Percentiles rank a stretch among this genome's conserved stretches.
Evolutionary conservation across 441 rosid species (phyloP).

Genomic region (Biscutella auriculata): DNA sequence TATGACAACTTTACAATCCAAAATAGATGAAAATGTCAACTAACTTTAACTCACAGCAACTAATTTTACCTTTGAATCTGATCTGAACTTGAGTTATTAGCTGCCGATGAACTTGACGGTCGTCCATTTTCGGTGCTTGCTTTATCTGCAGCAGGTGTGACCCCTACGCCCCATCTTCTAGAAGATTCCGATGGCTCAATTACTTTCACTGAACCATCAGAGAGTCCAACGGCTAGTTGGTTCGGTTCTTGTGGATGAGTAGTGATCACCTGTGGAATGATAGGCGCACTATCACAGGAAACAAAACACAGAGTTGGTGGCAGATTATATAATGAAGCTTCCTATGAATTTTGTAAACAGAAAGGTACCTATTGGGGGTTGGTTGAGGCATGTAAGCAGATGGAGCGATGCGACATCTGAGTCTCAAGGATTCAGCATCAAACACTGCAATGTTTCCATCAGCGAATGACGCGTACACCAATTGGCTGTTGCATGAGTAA

Average conservation of each 20-base stretch:
- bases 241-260: conserved; percentile 54
- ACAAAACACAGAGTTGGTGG: neutral
- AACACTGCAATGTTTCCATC: conserved; percentile 59
- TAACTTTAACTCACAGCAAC: conserved; percentile 9
- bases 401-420: conserved; percentile 57
- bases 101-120: conserved; percentile 34
- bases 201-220: conserved; percentile 49
- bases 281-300: conserved; percentile 26
- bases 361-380: conserved; percentile 27
- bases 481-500: conserved; percentile 57
- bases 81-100: conserved; percentile 36
- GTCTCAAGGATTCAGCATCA: conserved; percentile 43
- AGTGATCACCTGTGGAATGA: conserved; percentile 42
- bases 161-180: conserved; percentile 39
- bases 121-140: conserved; percentile 29
- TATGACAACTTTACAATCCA: conserved; percentile 22
- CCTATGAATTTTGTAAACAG: neutral
- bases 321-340: neutral
- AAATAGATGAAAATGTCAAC: conserved; percentile 6
- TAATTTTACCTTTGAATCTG: conserved; percentile 36
- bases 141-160: conserved; percentile 12
- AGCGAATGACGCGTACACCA: conserved; percentile 41
- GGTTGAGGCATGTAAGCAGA: conserved; percentile 38
- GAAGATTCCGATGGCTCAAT: conserved; percentile 41
- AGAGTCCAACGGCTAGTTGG: conserved; percentile 44